These are phyloP conservation scores for Rhizopus stolonifer DNA, from an alignment of 371 early-diverging fungal species.

Conservation along the genomic window DNA sequence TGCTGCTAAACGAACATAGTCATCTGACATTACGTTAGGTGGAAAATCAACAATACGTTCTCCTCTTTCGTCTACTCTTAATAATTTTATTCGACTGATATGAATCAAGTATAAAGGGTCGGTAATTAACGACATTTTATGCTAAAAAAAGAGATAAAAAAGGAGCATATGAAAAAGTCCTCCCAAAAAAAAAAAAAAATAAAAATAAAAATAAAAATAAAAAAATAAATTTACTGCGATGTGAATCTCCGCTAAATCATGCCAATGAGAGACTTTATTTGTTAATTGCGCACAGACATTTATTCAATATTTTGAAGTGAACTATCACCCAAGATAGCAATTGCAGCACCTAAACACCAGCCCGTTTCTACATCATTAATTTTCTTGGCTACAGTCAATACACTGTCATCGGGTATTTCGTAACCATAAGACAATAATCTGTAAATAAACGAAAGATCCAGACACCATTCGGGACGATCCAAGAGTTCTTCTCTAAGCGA, in stretches of 20 bases:
- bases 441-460: slow-evolving; percentile 88
- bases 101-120: slow-evolving; percentile 79
- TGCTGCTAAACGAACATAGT: slow-evolving; percentile 75
- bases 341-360: slow-evolving; percentile 95
- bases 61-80: slow-evolving; percentile 71
- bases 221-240: too few relatives aligned
- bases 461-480: slow-evolving; percentile 78
- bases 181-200: too few relatives aligned
- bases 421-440: slow-evolving; percentile 83
- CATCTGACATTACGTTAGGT: slow-evolving; percentile 66
- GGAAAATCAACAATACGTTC: slow-evolving; percentile 74
- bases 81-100: slow-evolving; percentile 74
- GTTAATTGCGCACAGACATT: too few relatives aligned
- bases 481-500: slow-evolving; percentile 50
- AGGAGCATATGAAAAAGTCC: too few relatives aligned
- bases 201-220: too few relatives aligned
- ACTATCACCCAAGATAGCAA: slow-evolving; percentile 68
- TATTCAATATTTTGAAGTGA: slow-evolving; percentile 24
- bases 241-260: too few relatives aligned
- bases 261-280: too few relatives aligned
- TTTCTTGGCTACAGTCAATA: slow-evolving; percentile 85
- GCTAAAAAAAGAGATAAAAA: too few relatives aligned
- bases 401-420: slow-evolving; percentile 72
- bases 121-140: slow-evolving; percentile 67
- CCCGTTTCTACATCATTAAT: slow-evolving; percentile 93